phyloP scores from a whole-genome alignment of 371 early-diverging fungal species.

The Syncephalastrum contaminatum region DNA sequence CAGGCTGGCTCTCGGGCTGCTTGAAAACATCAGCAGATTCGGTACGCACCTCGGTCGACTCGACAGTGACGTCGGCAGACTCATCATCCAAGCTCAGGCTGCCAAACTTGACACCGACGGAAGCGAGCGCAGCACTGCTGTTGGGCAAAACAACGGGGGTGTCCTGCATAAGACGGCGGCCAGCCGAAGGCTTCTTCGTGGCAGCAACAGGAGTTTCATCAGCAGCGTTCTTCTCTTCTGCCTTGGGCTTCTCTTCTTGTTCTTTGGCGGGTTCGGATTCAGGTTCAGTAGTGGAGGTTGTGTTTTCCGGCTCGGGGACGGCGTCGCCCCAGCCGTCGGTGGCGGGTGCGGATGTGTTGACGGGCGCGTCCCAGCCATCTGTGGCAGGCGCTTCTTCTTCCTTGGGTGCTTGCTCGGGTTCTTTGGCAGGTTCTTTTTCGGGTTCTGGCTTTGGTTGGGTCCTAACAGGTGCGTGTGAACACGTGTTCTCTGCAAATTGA shows the following conservation, averaged over 20 bases:
- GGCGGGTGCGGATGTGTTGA: conserved; percentile 7
- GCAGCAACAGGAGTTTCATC: conserved; percentile 8
- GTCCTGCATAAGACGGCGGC: conserved; percentile 75
- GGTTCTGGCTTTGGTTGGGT: conserved; percentile 49
- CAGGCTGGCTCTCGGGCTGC: conserved; percentile 3
- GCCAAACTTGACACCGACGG: conserved; percentile 81
- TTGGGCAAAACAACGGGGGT: conserved; percentile 86
- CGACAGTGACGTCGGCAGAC: conserved; percentile 18
- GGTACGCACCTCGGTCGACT: conserved; percentile 7
- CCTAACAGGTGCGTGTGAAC: conserved; percentile 6
- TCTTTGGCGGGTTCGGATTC: conserved; percentile 6
- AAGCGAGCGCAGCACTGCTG: conserved; percentile 57
- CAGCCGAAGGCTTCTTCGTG: conserved; percentile 16
- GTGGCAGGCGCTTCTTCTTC: conserved; percentile 11
- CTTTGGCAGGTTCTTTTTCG: conserved; percentile 23
- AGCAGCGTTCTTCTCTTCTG: neutral
- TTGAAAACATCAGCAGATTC: neutral
- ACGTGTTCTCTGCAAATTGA: neutral
- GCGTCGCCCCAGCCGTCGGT: conserved; percentile 24
- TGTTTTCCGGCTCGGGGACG: conserved; percentile 11
- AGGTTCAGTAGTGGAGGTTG: conserved; percentile 2
- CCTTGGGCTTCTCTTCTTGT: conserved; percentile 2
- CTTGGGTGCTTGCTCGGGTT: conserved; percentile 12
- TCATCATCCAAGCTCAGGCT: conserved; percentile 62
- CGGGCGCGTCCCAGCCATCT: conserved; percentile 15